Conservation (phyloP, 2,329 filamentous ascomycete genomes). For the Clonostachys solani region DNA sequence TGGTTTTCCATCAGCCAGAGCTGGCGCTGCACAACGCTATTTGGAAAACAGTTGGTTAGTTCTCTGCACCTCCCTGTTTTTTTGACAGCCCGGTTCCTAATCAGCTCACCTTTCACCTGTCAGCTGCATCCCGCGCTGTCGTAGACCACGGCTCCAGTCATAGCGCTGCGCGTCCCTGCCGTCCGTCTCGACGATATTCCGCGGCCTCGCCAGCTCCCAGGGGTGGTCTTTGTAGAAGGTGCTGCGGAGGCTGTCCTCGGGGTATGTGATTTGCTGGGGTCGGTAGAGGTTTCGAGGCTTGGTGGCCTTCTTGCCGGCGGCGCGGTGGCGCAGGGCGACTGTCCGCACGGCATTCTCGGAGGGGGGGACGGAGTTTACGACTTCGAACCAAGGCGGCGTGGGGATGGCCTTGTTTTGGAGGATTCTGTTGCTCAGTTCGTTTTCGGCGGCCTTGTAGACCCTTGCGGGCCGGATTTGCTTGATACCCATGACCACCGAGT, state of each 20-base stretch:
- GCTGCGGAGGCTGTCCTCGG: conserved; percentile 76
- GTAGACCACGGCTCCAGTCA: conserved; percentile 74
- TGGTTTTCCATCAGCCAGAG: conserved; percentile 73
- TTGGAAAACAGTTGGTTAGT: background rate
- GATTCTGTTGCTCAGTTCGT: conserved; percentile 35
- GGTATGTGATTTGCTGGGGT: conserved; percentile 72
- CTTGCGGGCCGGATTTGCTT: conserved; percentile 40
- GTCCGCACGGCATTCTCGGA: conserved; percentile 53
- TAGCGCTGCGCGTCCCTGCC: conserved; percentile 73
- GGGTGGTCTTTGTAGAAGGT: conserved; percentile 93
- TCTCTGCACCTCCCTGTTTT: too few species aligned
- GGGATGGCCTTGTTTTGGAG: conserved; percentile 23
- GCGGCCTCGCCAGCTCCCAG: conserved; percentile 90
- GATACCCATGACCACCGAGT: conserved; percentile 25
- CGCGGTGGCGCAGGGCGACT: conserved; percentile 40
- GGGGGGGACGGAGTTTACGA: conserved; percentile 50
- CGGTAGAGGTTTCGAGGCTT: conserved; percentile 73
- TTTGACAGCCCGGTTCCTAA: background rate
- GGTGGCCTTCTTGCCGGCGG: conserved; percentile 12
- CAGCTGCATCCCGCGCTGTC: conserved; percentile 70
- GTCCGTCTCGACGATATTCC: conserved; percentile 78
- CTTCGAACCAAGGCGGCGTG: conserved; percentile 44
- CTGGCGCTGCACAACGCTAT: conserved; percentile 88
- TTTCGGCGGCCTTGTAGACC: conserved; percentile 39
- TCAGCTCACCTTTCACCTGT: conserved; percentile 77